Evolutionary conservation across 257 asterid species (phyloP).

Genomic region (Nicotiana undulata): DNA sequence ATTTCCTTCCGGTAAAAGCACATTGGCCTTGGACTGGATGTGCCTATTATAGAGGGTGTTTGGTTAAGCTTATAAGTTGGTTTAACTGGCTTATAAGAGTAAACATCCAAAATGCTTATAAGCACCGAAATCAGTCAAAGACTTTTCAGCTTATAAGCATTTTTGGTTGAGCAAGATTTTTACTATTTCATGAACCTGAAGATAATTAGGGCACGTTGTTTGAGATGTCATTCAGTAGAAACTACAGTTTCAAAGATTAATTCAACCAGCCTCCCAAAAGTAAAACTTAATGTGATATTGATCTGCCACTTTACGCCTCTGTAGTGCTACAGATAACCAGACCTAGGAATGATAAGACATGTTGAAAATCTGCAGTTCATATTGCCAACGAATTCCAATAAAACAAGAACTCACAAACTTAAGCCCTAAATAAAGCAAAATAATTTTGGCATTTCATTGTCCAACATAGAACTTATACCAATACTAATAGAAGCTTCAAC

Average conservation of each 20-base stretch:
- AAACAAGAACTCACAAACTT: background rate
- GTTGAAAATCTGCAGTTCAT: background rate
- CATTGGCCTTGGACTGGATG: background rate
- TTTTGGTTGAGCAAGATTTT: too few relatives aligned
- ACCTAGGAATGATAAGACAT: background rate
- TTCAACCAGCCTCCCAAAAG: background rate
- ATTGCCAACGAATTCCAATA: background rate
- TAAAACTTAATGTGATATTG: background rate
- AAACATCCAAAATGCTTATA: too few relatives aligned
- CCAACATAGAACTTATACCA: background rate
- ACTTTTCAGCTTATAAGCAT: too few relatives aligned
- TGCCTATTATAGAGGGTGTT: background rate
- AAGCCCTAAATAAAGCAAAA: background rate
- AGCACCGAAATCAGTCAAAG: too few relatives aligned
- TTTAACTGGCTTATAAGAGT: too few relatives aligned
- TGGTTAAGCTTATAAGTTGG: too few relatives aligned
- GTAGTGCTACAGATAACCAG: background rate
- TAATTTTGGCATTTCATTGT: background rate
- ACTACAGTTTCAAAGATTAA: background rate
- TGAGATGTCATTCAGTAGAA: background rate
- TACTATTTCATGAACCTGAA: background rate
- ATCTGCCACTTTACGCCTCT: background rate
- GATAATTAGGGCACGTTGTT: background rate
- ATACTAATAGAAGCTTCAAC: background rate
- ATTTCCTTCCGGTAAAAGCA: background rate